A percentile compares a stretch with the other conserved stretches of the same genome.
Evolutionary conservation across 2,329 filamentous ascomycete species (phyloP).

Genomic region (Claviceps maximensis): DNA sequence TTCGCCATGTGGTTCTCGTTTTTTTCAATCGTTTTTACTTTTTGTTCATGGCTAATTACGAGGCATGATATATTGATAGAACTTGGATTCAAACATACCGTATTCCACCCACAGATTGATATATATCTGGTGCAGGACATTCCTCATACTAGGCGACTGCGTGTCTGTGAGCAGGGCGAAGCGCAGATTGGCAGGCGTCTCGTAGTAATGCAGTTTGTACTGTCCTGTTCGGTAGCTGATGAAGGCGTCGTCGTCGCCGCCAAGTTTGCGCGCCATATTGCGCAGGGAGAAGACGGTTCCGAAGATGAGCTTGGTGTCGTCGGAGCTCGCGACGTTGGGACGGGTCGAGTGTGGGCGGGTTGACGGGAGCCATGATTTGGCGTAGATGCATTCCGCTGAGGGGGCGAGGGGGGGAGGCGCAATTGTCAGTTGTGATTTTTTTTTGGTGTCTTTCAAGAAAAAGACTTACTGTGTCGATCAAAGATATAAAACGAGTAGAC

Average conservation of each 20-base stretch:
- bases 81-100: constrained; percentile 41
- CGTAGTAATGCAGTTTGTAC: constrained; percentile 98
- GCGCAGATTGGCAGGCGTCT: constrained; percentile 89
- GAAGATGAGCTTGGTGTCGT: constrained; percentile 95
- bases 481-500: constrained; percentile 99
- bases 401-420: not conserved
- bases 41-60: too few species aligned
- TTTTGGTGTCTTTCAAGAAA: too few species aligned
- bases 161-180: constrained; percentile 95
- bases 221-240: constrained; percentile 85
- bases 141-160: constrained; percentile 76
- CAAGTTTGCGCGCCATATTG: constrained; percentile 93
- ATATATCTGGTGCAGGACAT: constrained; percentile 94
- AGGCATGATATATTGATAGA: too few species aligned
- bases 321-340: constrained; percentile 39
- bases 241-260: constrained; percentile 88
- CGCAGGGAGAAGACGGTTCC: constrained; percentile 91
- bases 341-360: constrained; percentile 25
- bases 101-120: constrained; percentile 98
- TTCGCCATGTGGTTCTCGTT: not conserved
- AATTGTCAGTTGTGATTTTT: not conserved
- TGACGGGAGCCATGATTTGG: constrained; percentile 61
- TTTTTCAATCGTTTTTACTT: not conserved
- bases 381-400: constrained; percentile 93
- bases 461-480: constrained; percentile 75